A percentile compares a stretch with the other conserved stretches of the same genome.
These are phyloP conservation scores for Gillenia trifoliata DNA, from an alignment of 306 rosid genomes.

Conservation along the genomic window DNA sequence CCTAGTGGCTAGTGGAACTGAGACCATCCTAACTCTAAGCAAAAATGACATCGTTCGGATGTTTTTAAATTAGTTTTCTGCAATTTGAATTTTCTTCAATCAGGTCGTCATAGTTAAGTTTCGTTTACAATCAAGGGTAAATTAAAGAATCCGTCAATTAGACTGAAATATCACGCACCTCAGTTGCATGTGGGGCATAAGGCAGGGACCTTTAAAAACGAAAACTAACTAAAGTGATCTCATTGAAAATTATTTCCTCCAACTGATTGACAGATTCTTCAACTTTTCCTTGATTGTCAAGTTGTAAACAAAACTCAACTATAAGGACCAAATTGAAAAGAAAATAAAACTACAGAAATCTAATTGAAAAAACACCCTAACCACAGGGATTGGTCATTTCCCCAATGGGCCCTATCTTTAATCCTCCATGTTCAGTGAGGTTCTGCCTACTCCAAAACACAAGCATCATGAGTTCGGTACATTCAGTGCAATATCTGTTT, in stretches of 20 bases:
- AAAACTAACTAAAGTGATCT: not conserved
- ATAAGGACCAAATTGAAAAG: not conserved
- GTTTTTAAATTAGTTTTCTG: not conserved
- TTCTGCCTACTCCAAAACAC: not conserved
- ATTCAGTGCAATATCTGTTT: not conserved
- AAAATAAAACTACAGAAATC: not conserved
- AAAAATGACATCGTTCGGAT: not conserved
- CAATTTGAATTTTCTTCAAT: not conserved
- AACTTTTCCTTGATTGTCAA: not conserved
- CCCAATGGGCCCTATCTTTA: not conserved
- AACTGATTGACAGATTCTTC: not conserved
- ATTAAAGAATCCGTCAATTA: not conserved
- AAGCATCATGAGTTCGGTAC: not conserved
- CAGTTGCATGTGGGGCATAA: not conserved
- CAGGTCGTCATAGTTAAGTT: not conserved
- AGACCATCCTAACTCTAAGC: not conserved
- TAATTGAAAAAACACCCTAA: not conserved
- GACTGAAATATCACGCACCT: not conserved
- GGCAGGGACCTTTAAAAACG: not conserved
- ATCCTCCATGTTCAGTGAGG: not conserved
- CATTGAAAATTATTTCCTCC: not conserved
- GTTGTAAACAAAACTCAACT: not conserved
- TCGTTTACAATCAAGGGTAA: not conserved
- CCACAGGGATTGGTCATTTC: not conserved
- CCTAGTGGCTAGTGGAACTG: not conserved